Conservation (phyloP, 2,329 filamentous ascomycete genomes). For the Aspergillus ustus region DNA sequence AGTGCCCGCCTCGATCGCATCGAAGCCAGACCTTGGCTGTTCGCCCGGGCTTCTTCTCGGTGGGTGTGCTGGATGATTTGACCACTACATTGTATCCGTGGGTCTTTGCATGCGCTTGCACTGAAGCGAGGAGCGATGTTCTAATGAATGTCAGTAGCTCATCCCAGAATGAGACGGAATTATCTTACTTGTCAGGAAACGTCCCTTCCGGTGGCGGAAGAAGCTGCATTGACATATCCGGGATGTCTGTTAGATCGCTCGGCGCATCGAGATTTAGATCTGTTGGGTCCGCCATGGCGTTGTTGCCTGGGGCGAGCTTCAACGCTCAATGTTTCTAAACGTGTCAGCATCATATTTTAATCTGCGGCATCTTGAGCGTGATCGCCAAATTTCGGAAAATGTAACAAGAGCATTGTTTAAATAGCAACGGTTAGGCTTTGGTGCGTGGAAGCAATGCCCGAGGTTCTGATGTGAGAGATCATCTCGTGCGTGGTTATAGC, state of each 20-base stretch:
- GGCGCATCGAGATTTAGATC: conserved; percentile 51
- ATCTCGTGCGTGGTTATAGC: conserved; percentile 46
- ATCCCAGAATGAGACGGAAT: background rate
- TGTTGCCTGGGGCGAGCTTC: conserved; percentile 23
- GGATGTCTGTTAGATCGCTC: conserved; percentile 52
- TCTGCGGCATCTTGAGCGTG: background rate
- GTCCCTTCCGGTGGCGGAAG: conserved; percentile 49
- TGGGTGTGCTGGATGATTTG: conserved; percentile 52
- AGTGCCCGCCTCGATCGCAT: conserved; percentile 51
- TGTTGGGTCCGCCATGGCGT: conserved; percentile 46
- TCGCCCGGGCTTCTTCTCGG: conserved; percentile 50
- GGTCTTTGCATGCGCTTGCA: conserved; percentile 48
- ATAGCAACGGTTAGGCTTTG: conserved; percentile 10
- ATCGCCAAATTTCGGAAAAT: too few species aligned
- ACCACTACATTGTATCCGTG: conserved; percentile 52
- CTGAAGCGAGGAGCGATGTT: conserved; percentile 43
- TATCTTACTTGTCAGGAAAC: conserved; percentile 47
- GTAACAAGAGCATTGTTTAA: conserved; percentile 7
- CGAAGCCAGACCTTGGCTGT: conserved; percentile 51
- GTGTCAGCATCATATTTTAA: conserved; percentile 28
- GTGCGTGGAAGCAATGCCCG: conserved; percentile 47
- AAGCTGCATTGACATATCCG: conserved; percentile 48
- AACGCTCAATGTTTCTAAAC: conserved; percentile 21
- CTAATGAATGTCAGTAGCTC: conserved; percentile 22
- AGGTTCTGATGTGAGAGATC: conserved; percentile 21